Evolutionary conservation across 1,139 yeast genomes (phyloP), one percentile per base, ranked within the genome.

Genomic region (Yamadazyma pseudoaaseri): DNA sequence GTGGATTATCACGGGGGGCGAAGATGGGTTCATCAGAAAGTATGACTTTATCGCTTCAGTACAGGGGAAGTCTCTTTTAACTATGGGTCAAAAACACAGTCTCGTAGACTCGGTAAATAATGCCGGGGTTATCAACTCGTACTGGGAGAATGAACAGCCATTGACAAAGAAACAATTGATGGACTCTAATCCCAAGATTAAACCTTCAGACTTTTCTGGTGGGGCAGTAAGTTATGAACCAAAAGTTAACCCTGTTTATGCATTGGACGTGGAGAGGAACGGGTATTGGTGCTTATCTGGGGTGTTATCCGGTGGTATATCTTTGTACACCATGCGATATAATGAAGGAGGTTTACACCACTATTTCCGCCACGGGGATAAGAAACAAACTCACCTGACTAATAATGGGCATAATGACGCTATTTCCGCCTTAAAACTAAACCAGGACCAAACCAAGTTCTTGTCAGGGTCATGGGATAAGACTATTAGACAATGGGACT

Each of bases 81-180:
- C 98, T 0, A 86, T 89, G 49, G 90, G 96, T 2, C 98, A 92
- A 56, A 79, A 79, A 49, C 98, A 92, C 56, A 86, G 87, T 32
- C 66, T 87, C 39, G 89, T 87, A 12, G 99, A 92, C 54, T 76
- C 95, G 0, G 76, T 92, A 24, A 75, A 85, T 16, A 83, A 80
- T 48, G 92, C 92, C 0, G 98, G 97, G 4, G 83, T 86, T 2
- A 62, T 90, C 10, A 60, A 75, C 20, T 82, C 95, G 0, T 92
- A 87, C 60, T 92, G 97, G 97, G 97, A 90, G 52, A 94, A 92
- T 56, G 98, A 90, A 58, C 86, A 87, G 51, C 96, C 96, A 0
- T 65, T 77, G 37, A 63, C 75, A 18, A 61, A 59, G 42, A 52
- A 55, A 11, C 60, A 69, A 39, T 44, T 75, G 39, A 43, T 70